Conservation (phyloP, 129 eudicot genomes). For the Helianthus annuus region DNA sequence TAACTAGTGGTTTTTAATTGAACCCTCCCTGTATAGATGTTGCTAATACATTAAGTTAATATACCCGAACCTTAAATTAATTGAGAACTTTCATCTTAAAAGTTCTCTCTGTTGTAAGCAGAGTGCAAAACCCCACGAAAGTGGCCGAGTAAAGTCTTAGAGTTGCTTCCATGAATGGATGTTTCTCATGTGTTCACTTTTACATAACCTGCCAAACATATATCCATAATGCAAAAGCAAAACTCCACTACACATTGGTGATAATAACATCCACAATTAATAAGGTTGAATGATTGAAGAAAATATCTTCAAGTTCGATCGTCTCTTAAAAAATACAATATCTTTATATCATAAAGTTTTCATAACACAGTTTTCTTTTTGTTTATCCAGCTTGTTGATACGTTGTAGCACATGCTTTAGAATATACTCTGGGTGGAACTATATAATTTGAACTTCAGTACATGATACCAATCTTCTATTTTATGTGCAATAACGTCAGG, state of each 20-base stretch:
- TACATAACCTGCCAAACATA: constrained; percentile 5
- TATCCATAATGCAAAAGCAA: constrained; percentile 20
- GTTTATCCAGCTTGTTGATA: neutral
- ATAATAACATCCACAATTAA: constrained; percentile 16
- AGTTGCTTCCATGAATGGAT: neutral
- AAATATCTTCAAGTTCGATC: constrained; percentile 2
- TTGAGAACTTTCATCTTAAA: neutral
- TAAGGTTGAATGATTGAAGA: constrained; percentile 10
- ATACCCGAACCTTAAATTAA: neutral
- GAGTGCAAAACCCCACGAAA: neutral
- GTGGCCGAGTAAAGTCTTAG: neutral
- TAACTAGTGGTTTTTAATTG: too few species aligned
- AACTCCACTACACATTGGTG: constrained; percentile 19
- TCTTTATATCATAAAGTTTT: neutral
- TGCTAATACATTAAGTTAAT: too few species aligned
- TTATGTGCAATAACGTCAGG: too few species aligned
- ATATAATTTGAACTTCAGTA: neutral
- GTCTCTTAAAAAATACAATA: neutral
- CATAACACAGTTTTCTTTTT: neutral
- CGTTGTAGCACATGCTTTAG: neutral
- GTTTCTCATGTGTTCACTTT: constrained; percentile 18
- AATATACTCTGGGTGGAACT: neutral
- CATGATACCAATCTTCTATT: too few species aligned
- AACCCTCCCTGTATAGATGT: too few species aligned
- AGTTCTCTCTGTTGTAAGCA: neutral